phyloP scores from a whole-genome alignment of 192 early-diverging fungal genomes.

The Haplosporangium gracile region DNA sequence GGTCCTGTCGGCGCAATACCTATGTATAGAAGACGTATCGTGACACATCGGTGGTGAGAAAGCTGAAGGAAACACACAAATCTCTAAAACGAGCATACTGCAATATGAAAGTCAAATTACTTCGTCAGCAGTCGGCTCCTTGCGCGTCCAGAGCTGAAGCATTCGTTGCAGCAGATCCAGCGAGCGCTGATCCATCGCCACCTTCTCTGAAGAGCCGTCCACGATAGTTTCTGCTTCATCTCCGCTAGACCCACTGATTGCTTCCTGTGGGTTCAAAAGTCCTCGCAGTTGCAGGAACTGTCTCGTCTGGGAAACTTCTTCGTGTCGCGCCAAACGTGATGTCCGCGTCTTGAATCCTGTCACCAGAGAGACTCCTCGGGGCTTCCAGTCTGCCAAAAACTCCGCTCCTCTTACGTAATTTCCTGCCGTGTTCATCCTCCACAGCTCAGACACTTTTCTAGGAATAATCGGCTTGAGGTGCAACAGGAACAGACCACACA shows the following conservation, averaged over 20 bases:
- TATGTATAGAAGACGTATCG: not conserved
- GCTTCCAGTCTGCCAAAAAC: conserved; percentile 73
- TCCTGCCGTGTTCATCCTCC: conserved; percentile 75
- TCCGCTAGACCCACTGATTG: not conserved
- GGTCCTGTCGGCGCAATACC: not conserved
- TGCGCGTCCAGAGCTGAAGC: conserved; percentile 39
- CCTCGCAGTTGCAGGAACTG: conserved; percentile 58
- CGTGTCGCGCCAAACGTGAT: conserved; percentile 45
- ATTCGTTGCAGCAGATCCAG: conserved; percentile 26
- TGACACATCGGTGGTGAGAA: not conserved
- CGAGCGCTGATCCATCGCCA: conserved; percentile 16
- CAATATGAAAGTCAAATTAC: not conserved
- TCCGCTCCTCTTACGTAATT: conserved; percentile 84
- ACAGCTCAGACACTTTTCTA: conserved; percentile 69
- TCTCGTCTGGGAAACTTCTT: conserved; percentile 56
- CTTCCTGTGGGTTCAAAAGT: not conserved
- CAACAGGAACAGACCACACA: conserved; percentile 71
- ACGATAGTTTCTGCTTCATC: not conserved
- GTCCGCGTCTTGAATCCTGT: conserved; percentile 63
- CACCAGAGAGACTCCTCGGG: conserved; percentile 75
- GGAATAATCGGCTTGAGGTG: conserved; percentile 69
- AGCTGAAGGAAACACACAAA: not conserved
- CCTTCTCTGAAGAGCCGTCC: conserved; percentile 8
- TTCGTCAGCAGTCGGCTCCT: conserved; percentile 39
- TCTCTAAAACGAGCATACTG: not conserved